Percentiles rank a stretch among this genome's conserved stretches.
phyloP scores from a whole-genome alignment of 805 yeast species.

The Yarrowia bubula region DNA sequence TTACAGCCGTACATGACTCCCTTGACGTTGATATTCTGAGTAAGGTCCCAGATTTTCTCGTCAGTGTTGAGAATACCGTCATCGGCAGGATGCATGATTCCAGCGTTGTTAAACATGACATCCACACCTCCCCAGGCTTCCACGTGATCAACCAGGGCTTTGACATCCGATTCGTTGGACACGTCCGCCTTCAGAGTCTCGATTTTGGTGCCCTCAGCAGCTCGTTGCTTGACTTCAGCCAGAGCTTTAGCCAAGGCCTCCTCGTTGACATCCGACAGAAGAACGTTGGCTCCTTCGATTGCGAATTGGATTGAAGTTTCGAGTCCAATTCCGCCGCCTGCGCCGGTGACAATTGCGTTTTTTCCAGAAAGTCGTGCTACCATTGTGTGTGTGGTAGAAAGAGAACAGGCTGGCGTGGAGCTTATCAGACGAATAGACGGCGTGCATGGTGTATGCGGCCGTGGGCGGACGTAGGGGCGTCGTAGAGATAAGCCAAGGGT shows the following conservation, averaged over 20 bases:
- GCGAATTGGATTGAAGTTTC: constrained; percentile 69
- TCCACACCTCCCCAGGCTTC: constrained; percentile 76
- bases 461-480: no score
- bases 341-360: constrained; percentile 51
- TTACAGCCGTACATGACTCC: constrained; percentile 42
- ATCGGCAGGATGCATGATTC: constrained; percentile 48
- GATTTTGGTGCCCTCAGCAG: constrained; percentile 74
- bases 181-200: constrained; percentile 37
- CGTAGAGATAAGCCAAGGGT: no score
- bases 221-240: constrained; percentile 63
- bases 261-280: constrained; percentile 69
- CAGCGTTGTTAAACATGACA: constrained; percentile 85
- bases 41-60: constrained; percentile 41
- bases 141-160: constrained; percentile 48
- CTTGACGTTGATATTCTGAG: constrained; percentile 41
- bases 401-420: no score
- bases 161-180: constrained; percentile 39
- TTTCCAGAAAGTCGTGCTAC: constrained; percentile 40
- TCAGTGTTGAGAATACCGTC: constrained; percentile 39
- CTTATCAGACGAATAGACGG: no score
- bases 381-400: constrained; percentile 12
- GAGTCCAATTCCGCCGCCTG: constrained; percentile 44
- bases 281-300: constrained; percentile 83
- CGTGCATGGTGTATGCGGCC: no score
- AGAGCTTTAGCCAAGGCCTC: constrained; percentile 54